phyloP scores from a whole-genome alignment of 768 basidiomycete genomes.

The Boletus edulis region DNA sequence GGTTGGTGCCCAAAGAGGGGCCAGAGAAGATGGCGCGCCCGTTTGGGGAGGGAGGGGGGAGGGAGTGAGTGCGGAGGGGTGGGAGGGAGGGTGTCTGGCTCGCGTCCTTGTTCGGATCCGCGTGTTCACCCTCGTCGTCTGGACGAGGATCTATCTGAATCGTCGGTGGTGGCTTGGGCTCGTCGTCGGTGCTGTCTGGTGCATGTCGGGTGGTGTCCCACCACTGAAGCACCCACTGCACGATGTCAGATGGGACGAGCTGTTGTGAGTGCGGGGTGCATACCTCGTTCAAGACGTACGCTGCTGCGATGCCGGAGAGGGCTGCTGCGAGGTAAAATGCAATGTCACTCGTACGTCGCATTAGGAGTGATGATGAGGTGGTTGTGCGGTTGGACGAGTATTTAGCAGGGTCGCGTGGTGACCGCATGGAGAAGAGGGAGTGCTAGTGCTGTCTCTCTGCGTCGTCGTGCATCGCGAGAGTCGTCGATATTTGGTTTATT shows the following conservation, averaged over 20 bases:
- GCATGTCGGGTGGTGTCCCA: not conserved
- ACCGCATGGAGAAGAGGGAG: not conserved
- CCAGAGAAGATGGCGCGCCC: constrained; percentile 1
- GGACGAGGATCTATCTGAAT: too few relatives aligned
- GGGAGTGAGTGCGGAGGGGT: constrained; percentile 5
- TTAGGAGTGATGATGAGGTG: too few relatives aligned
- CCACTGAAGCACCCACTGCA: constrained; percentile 13
- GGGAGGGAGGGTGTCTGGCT: not conserved
- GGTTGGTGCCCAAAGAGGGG: not conserved
- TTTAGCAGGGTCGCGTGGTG: not conserved
- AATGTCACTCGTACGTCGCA: not conserved
- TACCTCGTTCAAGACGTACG: constrained; percentile 21
- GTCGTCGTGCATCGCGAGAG: too few relatives aligned
- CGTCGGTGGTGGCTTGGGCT: not conserved
- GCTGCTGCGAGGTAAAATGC: constrained; percentile 6
- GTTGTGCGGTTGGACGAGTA: too few relatives aligned
- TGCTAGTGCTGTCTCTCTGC: too few relatives aligned
- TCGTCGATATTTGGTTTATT: too few relatives aligned
- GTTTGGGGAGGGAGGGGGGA: constrained; percentile 8
- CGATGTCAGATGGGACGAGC: not conserved
- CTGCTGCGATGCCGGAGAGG: constrained; percentile 20
- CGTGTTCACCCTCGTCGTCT: not conserved
- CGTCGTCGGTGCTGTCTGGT: not conserved
- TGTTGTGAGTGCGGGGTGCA: not conserved
- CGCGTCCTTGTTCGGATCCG: not conserved